Conservation (phyloP, 768 basidiomycete genomes). For the Inosperma sp. region DNA sequence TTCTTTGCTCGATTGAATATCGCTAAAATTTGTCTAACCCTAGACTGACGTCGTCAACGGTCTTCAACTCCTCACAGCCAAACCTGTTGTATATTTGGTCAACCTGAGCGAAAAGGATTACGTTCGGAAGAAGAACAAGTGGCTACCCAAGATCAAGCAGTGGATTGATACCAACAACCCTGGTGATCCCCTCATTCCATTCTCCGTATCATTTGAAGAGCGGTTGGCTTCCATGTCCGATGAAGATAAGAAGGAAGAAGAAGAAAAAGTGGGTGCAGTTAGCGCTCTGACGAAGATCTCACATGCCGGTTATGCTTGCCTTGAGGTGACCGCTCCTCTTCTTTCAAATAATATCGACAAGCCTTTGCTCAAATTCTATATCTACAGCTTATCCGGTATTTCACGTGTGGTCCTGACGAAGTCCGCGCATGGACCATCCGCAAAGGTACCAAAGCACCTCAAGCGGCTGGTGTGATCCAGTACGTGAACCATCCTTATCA, state of each 20-base stretch:
- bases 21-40: slow-evolving; percentile 7
- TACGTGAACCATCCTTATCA: slow-evolving; percentile 34
- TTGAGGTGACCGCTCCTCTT: slow-evolving; percentile 54
- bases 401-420: slow-evolving; percentile 95
- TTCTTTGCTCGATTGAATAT: neutral
- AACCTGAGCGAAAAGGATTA: slow-evolving; percentile 95
- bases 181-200: slow-evolving; percentile 93
- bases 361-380: neutral
- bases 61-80: slow-evolving; percentile 89
- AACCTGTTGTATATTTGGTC: slow-evolving; percentile 96
- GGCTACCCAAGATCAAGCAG: slow-evolving; percentile 94
- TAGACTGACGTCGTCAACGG: slow-evolving; percentile 89
- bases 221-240: slow-evolving; percentile 59
- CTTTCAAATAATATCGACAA: neutral
- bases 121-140: slow-evolving; percentile 98
- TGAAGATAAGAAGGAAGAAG: slow-evolving; percentile 75
- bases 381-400: slow-evolving; percentile 83
- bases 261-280: slow-evolving; percentile 67
- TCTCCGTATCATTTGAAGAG: slow-evolving; percentile 95
- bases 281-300: slow-evolving; percentile 91
- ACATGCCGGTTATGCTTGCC: slow-evolving; percentile 82
- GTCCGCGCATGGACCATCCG: slow-evolving; percentile 98
- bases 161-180: slow-evolving; percentile 98
- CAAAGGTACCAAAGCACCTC: slow-evolving; percentile 89
- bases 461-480: slow-evolving; percentile 98